Percentiles rank a stretch among this genome's conserved stretches.
Evolutionary conservation across 108 stramenopile genomes (phyloP).

Genomic region (Skeletonema marinoi): DNA sequence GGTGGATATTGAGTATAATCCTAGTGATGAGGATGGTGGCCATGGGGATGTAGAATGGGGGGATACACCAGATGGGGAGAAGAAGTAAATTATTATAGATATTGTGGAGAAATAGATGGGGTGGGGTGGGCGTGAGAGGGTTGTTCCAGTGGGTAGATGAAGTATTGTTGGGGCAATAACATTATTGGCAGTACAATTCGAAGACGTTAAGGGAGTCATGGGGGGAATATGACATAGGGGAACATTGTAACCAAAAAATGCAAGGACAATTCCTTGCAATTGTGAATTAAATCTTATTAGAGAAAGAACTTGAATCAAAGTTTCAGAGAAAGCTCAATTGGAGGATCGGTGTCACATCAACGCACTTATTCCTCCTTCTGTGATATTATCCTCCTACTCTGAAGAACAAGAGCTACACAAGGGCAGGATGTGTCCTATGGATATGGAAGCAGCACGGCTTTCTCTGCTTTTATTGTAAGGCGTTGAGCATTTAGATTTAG

Average conservation of each 20-base stretch:
- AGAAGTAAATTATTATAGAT: conserved; percentile 13
- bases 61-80: conserved; percentile 34
- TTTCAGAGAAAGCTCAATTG: too few relatives aligned
- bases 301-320: background rate
- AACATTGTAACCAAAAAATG: background rate
- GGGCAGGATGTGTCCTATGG: too few relatives aligned
- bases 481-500: too few relatives aligned
- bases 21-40: conserved; percentile 52
- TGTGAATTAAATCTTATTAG: background rate
- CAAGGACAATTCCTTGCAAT: background rate
- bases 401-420: too few relatives aligned
- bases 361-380: too few relatives aligned
- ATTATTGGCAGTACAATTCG: background rate
- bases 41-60: conserved; percentile 54
- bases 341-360: too few relatives aligned
- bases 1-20: conserved; percentile 65
- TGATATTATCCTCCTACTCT: too few relatives aligned
- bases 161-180: background rate
- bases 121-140: background rate
- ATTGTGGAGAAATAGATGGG: background rate
- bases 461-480: too few relatives aligned
- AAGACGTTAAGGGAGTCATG: background rate
- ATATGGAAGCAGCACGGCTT: too few relatives aligned
- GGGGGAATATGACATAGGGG: background rate
- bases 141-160: background rate